These are phyloP conservation scores for Bretschneidera sinensis DNA, from an alignment of 345 rosid species.

Conservation along the genomic window DNA sequence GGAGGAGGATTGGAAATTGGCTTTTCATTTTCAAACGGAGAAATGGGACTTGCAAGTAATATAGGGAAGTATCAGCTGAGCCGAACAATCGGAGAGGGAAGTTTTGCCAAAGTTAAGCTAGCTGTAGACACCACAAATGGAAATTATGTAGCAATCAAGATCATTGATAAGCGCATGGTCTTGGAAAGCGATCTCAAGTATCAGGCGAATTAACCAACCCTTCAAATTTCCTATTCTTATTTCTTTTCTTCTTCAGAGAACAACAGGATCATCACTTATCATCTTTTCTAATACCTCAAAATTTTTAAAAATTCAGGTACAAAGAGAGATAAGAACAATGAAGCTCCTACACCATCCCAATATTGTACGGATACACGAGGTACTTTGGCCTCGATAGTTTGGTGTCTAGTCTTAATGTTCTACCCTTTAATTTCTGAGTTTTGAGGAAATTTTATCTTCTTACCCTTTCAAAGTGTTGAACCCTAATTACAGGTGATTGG, in stretches of 20 bases:
- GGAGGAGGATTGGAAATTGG: not conserved
- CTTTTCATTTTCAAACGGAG: not conserved
- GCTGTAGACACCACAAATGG: conserved; percentile 62
- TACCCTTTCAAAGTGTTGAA: not conserved
- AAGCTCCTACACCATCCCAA: conserved; percentile 84
- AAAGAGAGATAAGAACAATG: conserved; percentile 83
- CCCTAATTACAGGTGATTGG: conserved; percentile 62
- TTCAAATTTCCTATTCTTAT: conserved; percentile 3
- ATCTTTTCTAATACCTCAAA: too few relatives aligned
- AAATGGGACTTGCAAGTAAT: conserved; percentile 47
- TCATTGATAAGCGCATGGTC: conserved; percentile 71
- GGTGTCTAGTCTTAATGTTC: not conserved
- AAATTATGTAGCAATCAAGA: conserved; percentile 64
- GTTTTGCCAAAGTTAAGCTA: conserved; percentile 86
- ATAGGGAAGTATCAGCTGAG: conserved; percentile 70
- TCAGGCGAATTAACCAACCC: conserved; percentile 37
- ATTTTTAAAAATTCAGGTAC: conserved; percentile 47
- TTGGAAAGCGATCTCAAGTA: conserved; percentile 59
- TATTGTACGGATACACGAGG: conserved; percentile 80
- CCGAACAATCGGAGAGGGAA: conserved; percentile 81
- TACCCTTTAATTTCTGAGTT: not conserved
- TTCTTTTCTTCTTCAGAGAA: not conserved
- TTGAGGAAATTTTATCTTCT: too few relatives aligned
- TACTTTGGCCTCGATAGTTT: conserved; percentile 2
- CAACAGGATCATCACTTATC: too few relatives aligned